Evolutionary conservation across 2,329 filamentous ascomycete species (phyloP), one percentile per base, ranked within the genome.

Genomic region (Fusarium sambucinum): DNA sequence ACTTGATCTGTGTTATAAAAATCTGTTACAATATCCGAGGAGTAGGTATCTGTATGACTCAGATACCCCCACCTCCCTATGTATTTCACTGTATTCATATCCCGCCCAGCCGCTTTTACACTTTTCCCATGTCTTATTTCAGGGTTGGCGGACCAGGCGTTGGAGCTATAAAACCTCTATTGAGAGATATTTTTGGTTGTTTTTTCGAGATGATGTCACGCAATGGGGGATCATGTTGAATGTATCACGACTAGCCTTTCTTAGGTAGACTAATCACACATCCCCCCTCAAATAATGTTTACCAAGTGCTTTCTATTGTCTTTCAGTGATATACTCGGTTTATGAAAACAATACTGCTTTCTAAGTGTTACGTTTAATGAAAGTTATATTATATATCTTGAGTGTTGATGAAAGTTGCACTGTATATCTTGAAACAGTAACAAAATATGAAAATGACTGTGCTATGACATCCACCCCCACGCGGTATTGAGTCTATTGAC

Each of bases 71-170:
- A 75, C 72, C 76, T 73, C 74, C 74, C 71, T 63, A 74, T 80
- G 77, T 79, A 77, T 83, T 81, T 82, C 80, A 77, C 52, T 87
- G 85, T 87, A 86, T 81, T 83, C 81, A 83, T 84, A 85, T 77
- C 72, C 76, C 78, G 77, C 77, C 76, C 73, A 71, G 74, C 71
- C 77, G 72, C 72, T 77, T 74, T 75, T 75, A 76, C 73, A 76
- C 76, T 80, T 78, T 82, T 80, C 78, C 76, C 74, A 80, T 82
- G 79, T 83, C 77, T 77, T 81, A 80, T 80, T 79, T 76, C 77
- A 79, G 79, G 81, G 77, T 78, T 77, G 80, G 80, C 77, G 81
- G 80, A 80, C 78, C 73, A 75, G 83, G 82, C 82, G 83, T 85
- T 84, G 77, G 82, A 83, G 83, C 81, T 84, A 83, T 76, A 83